These are phyloP conservation scores for Triticum urartu DNA, from an alignment of 176 grass and related monocot species.

Conservation along the genomic window DNA sequence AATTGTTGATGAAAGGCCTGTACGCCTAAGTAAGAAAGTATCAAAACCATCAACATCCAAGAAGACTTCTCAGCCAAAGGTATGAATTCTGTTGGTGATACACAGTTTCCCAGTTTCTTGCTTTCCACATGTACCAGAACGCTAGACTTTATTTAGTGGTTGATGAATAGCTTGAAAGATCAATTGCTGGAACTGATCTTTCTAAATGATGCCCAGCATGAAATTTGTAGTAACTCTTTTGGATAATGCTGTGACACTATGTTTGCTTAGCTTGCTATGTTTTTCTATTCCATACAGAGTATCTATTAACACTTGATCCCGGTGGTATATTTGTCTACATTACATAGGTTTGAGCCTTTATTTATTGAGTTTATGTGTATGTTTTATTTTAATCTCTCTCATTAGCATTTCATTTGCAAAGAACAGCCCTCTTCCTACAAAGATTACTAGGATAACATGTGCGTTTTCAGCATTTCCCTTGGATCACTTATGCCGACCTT, in stretches of 20 bases:
- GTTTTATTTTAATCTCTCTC: not conserved
- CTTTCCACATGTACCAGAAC: not conserved
- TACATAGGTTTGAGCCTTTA: not conserved
- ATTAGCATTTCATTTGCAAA: not conserved
- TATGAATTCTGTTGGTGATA: slow-evolving; percentile 4
- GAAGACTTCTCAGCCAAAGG: slow-evolving; percentile 73
- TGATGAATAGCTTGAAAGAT: not conserved
- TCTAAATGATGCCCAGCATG: not conserved
- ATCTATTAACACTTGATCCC: not conserved
- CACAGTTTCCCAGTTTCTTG: not conserved
- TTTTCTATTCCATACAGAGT: not conserved
- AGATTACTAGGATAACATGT: not conserved
- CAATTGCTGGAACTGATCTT: not conserved
- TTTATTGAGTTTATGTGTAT: not conserved
- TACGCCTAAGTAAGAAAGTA: slow-evolving; percentile 53
- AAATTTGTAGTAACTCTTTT: not conserved
- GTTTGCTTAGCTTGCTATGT: not conserved
- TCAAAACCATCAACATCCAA: slow-evolving; percentile 59
- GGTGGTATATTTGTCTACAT: not conserved
- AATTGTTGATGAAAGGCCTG: slow-evolving; percentile 40
- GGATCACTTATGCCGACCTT: not conserved
- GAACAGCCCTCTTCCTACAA: not conserved
- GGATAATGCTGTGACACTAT: not conserved
- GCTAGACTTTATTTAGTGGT: not conserved
- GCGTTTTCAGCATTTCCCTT: not conserved